Evolutionary conservation across 2,329 filamentous ascomycete species (phyloP).

Genomic region (Rhinocladiella similis): DNA sequence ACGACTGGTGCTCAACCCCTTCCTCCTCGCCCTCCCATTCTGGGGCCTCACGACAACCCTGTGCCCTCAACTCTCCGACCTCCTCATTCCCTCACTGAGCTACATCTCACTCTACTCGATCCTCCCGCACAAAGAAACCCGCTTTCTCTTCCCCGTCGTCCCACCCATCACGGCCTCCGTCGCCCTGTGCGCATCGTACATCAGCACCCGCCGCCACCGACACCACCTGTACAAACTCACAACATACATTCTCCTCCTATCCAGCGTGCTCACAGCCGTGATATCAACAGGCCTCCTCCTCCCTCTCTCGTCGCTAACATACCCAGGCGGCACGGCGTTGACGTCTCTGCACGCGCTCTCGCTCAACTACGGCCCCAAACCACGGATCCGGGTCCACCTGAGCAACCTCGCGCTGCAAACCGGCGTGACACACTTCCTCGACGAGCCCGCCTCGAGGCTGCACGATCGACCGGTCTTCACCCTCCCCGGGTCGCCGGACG

Average conservation of each 20-base stretch:
- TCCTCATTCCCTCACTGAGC: conserved; percentile 64
- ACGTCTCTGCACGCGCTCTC: conserved; percentile 39
- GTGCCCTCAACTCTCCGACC: conserved; percentile 53
- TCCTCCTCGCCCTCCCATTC: conserved; percentile 42
- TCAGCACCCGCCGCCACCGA: conserved; percentile 68
- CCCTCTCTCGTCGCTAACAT: conserved; percentile 82
- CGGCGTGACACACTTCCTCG: conserved; percentile 61
- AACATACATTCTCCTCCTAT: conserved; percentile 57
- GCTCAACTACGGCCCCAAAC: conserved; percentile 26
- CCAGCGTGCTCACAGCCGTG: conserved; percentile 60
- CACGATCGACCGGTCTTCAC: conserved; percentile 24
- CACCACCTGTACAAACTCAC: conserved; percentile 56
- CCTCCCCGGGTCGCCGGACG: conserved; percentile 29
- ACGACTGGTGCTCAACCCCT: conserved; percentile 78
- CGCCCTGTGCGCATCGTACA: conserved; percentile 69
- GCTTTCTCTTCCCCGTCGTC: conserved; percentile 88
- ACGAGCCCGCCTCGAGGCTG: conserved; percentile 34
- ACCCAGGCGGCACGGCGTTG: conserved; percentile 85
- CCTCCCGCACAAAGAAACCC: conserved; percentile 93
- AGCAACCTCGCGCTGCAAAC: conserved; percentile 65
- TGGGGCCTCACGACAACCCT: conserved; percentile 3
- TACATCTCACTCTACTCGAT: conserved; percentile 82
- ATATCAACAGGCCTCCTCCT: conserved; percentile 71
- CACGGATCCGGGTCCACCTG: conserved; percentile 49
- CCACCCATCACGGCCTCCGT: conserved; percentile 78